These are phyloP conservation scores for Auriscalpium orientale DNA, from an alignment of 768 basidiomycete genomes.

Conservation along the genomic window DNA sequence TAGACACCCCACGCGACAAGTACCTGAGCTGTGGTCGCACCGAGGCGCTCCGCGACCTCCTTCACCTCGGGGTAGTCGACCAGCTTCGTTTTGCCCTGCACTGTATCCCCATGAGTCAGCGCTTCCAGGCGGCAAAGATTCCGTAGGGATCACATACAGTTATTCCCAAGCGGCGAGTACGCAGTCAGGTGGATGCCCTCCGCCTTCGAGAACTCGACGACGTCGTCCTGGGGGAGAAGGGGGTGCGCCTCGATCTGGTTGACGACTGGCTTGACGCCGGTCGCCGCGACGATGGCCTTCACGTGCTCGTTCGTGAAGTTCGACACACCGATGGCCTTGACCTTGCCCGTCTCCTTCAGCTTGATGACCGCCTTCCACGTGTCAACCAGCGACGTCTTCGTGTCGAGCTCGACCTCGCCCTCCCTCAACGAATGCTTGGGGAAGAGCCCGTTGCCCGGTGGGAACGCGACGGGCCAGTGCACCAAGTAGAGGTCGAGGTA, in stretches of 20 bases:
- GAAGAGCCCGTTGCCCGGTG: conserved; percentile 40
- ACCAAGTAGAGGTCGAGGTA: conserved; percentile 81
- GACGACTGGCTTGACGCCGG: conserved; percentile 63
- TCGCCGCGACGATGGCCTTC: conserved; percentile 58
- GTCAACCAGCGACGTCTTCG: conserved; percentile 53
- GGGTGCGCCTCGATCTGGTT: conserved; percentile 88
- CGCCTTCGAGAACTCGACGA: conserved; percentile 59
- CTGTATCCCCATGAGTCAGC: conserved; percentile 26
- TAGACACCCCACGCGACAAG: conserved; percentile 74
- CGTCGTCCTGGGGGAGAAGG: conserved; percentile 65
- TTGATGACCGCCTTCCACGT: conserved; percentile 79
- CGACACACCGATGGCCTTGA: conserved; percentile 68
- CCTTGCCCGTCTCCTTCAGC: conserved; percentile 63
- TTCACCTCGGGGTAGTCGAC: conserved; percentile 58
- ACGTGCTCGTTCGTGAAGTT: conserved; percentile 69
- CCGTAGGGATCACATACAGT: conserved; percentile 37
- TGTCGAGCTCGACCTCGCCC: conserved; percentile 49
- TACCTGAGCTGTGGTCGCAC: conserved; percentile 71
- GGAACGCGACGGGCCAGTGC: conserved; percentile 76
- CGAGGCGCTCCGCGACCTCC: conserved; percentile 54
- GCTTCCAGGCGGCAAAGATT: neutral
- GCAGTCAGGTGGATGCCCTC: conserved; percentile 68
- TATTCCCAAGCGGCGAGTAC: conserved; percentile 74
- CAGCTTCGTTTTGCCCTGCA: conserved; percentile 53
- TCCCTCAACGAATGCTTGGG: conserved; percentile 42